Evolutionary conservation across 768 basidiomycete species (phyloP).

Genomic region (Pleurotus salmoneostramineus): DNA sequence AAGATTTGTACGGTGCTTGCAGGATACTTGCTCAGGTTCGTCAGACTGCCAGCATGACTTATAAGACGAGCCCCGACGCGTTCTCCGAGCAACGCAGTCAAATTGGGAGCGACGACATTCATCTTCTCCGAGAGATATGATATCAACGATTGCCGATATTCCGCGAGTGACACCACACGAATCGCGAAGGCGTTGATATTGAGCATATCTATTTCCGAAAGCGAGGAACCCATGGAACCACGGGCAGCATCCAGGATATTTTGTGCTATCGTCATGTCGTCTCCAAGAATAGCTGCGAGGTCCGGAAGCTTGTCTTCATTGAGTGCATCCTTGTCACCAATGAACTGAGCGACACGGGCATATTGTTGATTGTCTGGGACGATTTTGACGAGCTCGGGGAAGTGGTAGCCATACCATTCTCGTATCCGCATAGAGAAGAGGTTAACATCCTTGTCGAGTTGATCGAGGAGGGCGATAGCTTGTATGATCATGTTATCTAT

Average conservation of each 20-base stretch:
- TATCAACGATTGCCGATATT: conserved; percentile 89
- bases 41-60: conserved; percentile 94
- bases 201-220: conserved; percentile 91
- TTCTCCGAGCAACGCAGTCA: conserved; percentile 89
- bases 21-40: conserved; percentile 96
- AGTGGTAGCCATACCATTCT: conserved; percentile 99
- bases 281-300: conserved; percentile 74
- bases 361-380: conserved; percentile 95
- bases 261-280: conserved; percentile 81
- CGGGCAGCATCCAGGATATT: conserved; percentile 94
- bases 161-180: conserved; percentile 86
- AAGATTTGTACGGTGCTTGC: conserved; percentile 98
- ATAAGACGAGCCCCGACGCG: conserved; percentile 90
- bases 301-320: conserved; percentile 77
- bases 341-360: conserved; percentile 78
- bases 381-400: conserved; percentile 91
- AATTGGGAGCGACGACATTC: conserved; percentile 93
- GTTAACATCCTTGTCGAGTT: conserved; percentile 99
- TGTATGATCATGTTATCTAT: conserved; percentile 99
- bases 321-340: conserved; percentile 85
- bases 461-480: conserved; percentile 96
- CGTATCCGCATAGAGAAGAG: conserved; percentile 97
- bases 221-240: conserved; percentile 90
- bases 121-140: conserved; percentile 93
- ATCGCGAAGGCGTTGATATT: conserved; percentile 92